Percentiles rank a stretch among this genome's conserved stretches.
These are phyloP conservation scores for Colletotrichum liaoningense DNA, from an alignment of 2,329 filamentous ascomycete genomes.

Conservation along the genomic window DNA sequence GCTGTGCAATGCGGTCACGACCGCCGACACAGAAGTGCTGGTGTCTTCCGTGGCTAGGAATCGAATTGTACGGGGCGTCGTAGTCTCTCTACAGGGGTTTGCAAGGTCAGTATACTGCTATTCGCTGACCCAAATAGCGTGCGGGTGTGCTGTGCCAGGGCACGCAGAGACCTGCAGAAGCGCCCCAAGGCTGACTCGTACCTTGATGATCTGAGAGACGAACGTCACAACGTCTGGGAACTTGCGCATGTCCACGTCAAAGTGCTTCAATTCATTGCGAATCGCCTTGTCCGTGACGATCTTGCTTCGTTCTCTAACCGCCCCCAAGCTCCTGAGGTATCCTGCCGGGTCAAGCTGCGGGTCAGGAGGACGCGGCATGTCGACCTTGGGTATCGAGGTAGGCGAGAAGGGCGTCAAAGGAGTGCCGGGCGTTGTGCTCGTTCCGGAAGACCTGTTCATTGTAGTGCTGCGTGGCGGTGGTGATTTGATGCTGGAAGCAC, in stretches of 20 bases:
- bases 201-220: conserved; percentile 95
- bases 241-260: conserved; percentile 88
- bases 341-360: conserved; percentile 88
- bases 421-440: conserved; percentile 59
- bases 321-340: conserved; percentile 89
- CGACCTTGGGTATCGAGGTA: conserved; percentile 75
- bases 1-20: conserved; percentile 76
- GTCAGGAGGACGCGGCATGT: conserved; percentile 87
- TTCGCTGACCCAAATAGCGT: not conserved
- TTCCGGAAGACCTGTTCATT: conserved; percentile 63
- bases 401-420: conserved; percentile 65
- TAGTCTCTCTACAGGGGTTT: conserved; percentile 59
- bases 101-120: conserved; percentile 17
- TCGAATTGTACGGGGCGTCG: conserved; percentile 67
- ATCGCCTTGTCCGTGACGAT: conserved; percentile 82
- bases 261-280: conserved; percentile 83
- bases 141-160: not conserved
- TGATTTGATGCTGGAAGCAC: conserved; percentile 59
- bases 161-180: not conserved
- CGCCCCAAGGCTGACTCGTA: conserved; percentile 51
- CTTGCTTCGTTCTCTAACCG: conserved; percentile 83
- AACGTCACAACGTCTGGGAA: conserved; percentile 87
- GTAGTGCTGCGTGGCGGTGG: conserved; percentile 47
- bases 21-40: conserved; percentile 88
- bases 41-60: conserved; percentile 88